Percentiles rank a stretch among this genome's conserved stretches.
Conservation (phyloP, 768 basidiomycete species). For the Leucogyrophana mollusca region DNA sequence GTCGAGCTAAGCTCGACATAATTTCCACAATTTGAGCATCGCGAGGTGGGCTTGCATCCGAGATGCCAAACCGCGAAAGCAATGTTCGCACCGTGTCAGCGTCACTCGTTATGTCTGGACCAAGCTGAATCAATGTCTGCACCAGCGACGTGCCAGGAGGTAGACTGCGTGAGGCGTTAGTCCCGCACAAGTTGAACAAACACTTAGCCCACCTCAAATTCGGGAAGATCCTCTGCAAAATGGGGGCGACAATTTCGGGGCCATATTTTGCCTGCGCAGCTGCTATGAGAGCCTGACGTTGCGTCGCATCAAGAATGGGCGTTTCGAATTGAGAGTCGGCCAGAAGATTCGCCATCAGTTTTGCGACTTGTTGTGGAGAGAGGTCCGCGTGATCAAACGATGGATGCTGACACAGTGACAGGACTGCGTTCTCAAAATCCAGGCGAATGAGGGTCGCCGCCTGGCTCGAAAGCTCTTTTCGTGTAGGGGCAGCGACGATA, state of each 20-base stretch:
- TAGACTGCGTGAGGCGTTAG: conserved; percentile 45
- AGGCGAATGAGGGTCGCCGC: conserved; percentile 68
- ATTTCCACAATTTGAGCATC: conserved; percentile 73
- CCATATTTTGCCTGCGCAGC: conserved; percentile 82
- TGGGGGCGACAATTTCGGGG: conserved; percentile 68
- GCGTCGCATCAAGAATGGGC: conserved; percentile 67
- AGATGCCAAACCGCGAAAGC: conserved; percentile 72
- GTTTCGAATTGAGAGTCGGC: conserved; percentile 67
- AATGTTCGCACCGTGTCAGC: conserved; percentile 67
- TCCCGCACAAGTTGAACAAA: conserved; percentile 11
- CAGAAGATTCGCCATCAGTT: conserved; percentile 79
- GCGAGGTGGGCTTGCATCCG: conserved; percentile 67
- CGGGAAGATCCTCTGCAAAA: conserved; percentile 72
- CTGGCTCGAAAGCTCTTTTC: conserved; percentile 55
- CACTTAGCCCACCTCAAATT: conserved; percentile 59
- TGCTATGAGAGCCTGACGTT: conserved; percentile 72
- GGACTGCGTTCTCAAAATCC: conserved; percentile 78
- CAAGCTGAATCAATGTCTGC: conserved; percentile 73
- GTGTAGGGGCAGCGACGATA: conserved; percentile 61
- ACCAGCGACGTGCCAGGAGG: conserved; percentile 67
- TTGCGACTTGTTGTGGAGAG: conserved; percentile 68
- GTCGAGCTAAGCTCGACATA: conserved; percentile 61
- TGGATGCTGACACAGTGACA: conserved; percentile 75
- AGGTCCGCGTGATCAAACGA: conserved; percentile 83
- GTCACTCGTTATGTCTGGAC: conserved; percentile 77